Base-by-base conservation (phyloP, 768 basidiomycete species). In the Guyanaporus albipodus region DNA sequence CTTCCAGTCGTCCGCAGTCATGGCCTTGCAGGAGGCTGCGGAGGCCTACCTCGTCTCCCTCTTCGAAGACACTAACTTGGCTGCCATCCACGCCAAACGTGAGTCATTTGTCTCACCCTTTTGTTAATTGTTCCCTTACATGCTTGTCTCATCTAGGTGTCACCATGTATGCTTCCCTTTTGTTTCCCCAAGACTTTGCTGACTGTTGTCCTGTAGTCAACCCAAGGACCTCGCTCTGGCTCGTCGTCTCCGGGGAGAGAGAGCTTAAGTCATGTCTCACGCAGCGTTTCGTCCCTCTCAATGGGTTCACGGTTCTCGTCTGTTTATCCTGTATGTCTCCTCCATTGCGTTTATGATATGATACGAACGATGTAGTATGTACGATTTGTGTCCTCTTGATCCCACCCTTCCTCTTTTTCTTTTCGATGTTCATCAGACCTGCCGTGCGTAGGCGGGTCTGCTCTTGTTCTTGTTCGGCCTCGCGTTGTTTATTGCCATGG, bases 1-100 rank as follows among this genome's bases (percentile, higher is more conserved):
- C 61, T 94, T 94, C 90, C 92, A 95, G 71, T 92, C 90, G 3
- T 94, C 91, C 21, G 91, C 91, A 29, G 89, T 94, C 56, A 88
- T 90, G 80, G 91, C 91, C 38, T 79, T 93, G 50, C 91, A 94
- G 73, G 91, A 94, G 68, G 91, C 90, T 39, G 87, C 88, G 40
- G 91, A 94, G 75, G 87, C 85, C 22, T 89, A 89, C 72, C 85
- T 88, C 48, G 87, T 88, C 60, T 87, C 84, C 21, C 77, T 90
- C 64, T 90, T 90, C 59, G 87, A 90, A 59, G 87, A 90, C 73
- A 90, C 87, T 50, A 90, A 90, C 75, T 82, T 91, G 79, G 89
- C 89, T 56, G 88, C 88, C 46, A 91, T 91, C 67, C 88, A 91
- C 63, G 88, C 88, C 42, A 91, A 91, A 71, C 85, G 88, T 73